Base-by-base conservation (phyloP, 441 rosid species). In the Arabidopsis lyrata region DNA sequence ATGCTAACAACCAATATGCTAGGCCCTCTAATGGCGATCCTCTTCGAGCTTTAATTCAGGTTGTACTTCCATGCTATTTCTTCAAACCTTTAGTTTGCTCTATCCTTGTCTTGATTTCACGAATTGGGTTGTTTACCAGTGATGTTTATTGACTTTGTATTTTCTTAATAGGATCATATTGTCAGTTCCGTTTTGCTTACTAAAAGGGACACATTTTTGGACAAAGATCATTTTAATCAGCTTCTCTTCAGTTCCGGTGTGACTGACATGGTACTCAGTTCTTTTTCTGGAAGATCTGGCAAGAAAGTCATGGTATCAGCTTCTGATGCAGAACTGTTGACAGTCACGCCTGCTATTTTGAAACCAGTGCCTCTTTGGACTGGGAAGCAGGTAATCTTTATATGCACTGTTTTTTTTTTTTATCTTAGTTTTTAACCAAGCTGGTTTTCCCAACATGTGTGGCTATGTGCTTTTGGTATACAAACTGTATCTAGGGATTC, bases 1-100 rank as follows among this genome's bases (percentile, higher is more conserved):
- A 96, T 85, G 99, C 99, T 73, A 96, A 96, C 79, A 89, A 96
- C 75, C 99, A 96, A 77, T 96, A 91, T 82, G 92, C 89, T 77
- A 88, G 90, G 78, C 99, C 99, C 72, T 90, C 98, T 36, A 91
- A 88, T 81, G 99, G 97, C 27, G 93, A 89, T 64, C 99, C 99
- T 64, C 83, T 96, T 63, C 83, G 99, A 82, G 86, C 90, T 69
- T 83, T 96, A 77, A 96, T 96, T 80, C 99, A 96, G 98, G 99
- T 93, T 83, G 64, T 72, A 48, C 50, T 49, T 48, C 58, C 61
- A 35, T 62, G 49, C 50, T 49, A 16, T 56, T 68, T 73, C 45
- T 45, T 63, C 35, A 56, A 68, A 63, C 10, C 35, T 22, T 45
- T 44, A 29, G 54, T 45, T 63, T 42, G 50, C 50, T 61, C 13